Percentiles rank a stretch among this genome's conserved stretches.
Conservation (phyloP, 345 rosid species). For the Orychophragmus violaceus region DNA sequence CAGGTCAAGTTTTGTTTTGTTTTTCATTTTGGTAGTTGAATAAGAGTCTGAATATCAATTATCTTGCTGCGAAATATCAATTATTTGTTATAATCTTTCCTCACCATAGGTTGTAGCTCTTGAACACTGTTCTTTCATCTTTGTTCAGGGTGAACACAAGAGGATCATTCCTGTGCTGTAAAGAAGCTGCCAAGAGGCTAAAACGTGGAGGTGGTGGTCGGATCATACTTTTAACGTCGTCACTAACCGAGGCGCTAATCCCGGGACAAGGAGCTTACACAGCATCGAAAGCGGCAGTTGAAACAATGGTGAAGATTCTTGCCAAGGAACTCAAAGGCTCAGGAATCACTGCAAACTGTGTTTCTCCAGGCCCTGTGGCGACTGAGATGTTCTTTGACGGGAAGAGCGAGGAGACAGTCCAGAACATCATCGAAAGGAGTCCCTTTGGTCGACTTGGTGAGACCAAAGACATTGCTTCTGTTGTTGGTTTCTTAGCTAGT, state of each 20-base stretch:
- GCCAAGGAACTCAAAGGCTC: slow-evolving; percentile 51
- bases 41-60: no score
- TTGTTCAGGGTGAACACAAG: slow-evolving; percentile 39
- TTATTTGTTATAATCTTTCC: no score
- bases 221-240: slow-evolving; percentile 35
- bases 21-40: no score
- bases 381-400: slow-evolving; percentile 47
- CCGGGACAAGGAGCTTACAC: slow-evolving; percentile 36
- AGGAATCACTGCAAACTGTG: slow-evolving; percentile 47
- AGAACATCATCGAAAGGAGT: slow-evolving; percentile 18
- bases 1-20: not conserved
- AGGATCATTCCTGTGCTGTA: slow-evolving; percentile 46
- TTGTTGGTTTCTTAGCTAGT: slow-evolving; percentile 48
- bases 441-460: slow-evolving; percentile 44
- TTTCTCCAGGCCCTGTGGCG: slow-evolving; percentile 48
- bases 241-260: slow-evolving; percentile 27
- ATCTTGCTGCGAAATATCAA: no score
- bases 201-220: slow-evolving; percentile 41
- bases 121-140: not conserved
- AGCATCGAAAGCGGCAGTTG: slow-evolving; percentile 46
- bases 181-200: slow-evolving; percentile 41
- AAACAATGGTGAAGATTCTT: slow-evolving; percentile 43
- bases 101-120: no score
- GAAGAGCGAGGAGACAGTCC: slow-evolving; percentile 34
- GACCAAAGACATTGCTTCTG: slow-evolving; percentile 35